Percentiles rank a stretch among this genome's conserved stretches.
Conservation (phyloP, 352 stramenopile genomes). For the Saprolegnia diclina region DNA sequence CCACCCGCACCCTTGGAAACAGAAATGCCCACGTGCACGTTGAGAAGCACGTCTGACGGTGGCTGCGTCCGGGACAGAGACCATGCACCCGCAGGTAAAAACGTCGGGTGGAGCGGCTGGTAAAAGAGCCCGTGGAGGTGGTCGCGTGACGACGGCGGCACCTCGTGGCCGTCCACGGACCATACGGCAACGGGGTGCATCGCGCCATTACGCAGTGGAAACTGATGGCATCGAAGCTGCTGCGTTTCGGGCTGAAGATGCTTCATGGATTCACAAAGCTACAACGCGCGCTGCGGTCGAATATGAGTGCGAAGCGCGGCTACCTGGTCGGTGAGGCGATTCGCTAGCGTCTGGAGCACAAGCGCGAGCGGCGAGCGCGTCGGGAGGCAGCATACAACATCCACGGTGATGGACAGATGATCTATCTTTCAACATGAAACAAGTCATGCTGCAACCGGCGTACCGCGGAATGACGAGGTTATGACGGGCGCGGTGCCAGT, state of each 20-base stretch:
- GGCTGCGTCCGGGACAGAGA: background rate
- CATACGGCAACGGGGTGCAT: slow-evolving; percentile 7
- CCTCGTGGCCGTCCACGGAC: background rate
- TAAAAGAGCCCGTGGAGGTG: slow-evolving; percentile 4
- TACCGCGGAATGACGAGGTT: background rate
- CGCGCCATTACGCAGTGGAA: slow-evolving; percentile 8
- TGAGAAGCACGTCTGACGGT: slow-evolving; percentile 45
- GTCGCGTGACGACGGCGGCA: background rate
- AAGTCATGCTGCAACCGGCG: too few species aligned
- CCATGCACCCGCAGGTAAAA: slow-evolving; percentile 1
- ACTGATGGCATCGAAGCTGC: background rate
- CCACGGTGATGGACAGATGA: background rate
- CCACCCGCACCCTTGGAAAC: slow-evolving; percentile 35
- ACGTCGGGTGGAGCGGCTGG: background rate
- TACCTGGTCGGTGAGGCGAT: background rate
- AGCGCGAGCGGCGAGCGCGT: background rate
- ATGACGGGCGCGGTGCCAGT: background rate
- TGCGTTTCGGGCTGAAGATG: background rate
- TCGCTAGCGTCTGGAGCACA: background rate
- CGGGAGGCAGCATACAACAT: background rate
- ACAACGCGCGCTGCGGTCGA: background rate
- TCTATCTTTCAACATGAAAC: background rate
- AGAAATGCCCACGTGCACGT: slow-evolving; percentile 63
- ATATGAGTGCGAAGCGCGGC: background rate
- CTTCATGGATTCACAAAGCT: background rate